Percentiles rank a stretch among this genome's conserved stretches.
These are phyloP conservation scores for Magnusiomyces sp. DNA, from an alignment of 1,139 yeast species.

Conservation along the genomic window DNA sequence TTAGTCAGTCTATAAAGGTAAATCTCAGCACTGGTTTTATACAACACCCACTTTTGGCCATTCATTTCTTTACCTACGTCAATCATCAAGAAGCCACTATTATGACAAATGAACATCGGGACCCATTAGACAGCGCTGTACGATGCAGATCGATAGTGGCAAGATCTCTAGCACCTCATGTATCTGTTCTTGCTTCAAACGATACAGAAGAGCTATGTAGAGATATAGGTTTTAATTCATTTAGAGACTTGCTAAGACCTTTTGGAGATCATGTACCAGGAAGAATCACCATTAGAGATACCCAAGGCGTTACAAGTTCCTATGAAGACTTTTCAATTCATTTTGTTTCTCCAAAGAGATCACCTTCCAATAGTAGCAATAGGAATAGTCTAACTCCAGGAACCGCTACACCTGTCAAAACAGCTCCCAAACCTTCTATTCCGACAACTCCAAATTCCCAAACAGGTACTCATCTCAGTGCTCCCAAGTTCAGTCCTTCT, in stretches of 20 bases:
- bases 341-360: slow-evolving; percentile 18
- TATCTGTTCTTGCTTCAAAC: slow-evolving; percentile 46
- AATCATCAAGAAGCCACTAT: too few relatives aligned
- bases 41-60: too few relatives aligned
- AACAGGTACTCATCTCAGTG: slow-evolving; percentile 3
- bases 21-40: too few relatives aligned
- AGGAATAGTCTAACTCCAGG: background rate
- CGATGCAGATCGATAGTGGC: slow-evolving; percentile 22
- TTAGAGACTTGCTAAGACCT: slow-evolving; percentile 36
- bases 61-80: too few relatives aligned
- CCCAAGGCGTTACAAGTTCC: slow-evolving; percentile 26
- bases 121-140: slow-evolving; percentile 2
- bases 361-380: background rate
- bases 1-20: too few relatives aligned
- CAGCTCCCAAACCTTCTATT: background rate
- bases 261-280: slow-evolving; percentile 37
- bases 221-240: slow-evolving; percentile 30
- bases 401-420: slow-evolving; percentile 1
- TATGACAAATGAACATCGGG: too few relatives aligned
- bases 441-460: background rate
- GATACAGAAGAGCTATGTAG: slow-evolving; percentile 44
- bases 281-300: slow-evolving; percentile 36
- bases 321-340: slow-evolving; percentile 30
- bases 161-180: slow-evolving; percentile 48
- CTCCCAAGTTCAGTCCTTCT: background rate